A percentile compares a stretch with the other conserved stretches of the same genome.
phyloP scores from a whole-genome alignment of 805 yeast genomes.

The Zygosaccharomyces gambellarensis region DNA sequence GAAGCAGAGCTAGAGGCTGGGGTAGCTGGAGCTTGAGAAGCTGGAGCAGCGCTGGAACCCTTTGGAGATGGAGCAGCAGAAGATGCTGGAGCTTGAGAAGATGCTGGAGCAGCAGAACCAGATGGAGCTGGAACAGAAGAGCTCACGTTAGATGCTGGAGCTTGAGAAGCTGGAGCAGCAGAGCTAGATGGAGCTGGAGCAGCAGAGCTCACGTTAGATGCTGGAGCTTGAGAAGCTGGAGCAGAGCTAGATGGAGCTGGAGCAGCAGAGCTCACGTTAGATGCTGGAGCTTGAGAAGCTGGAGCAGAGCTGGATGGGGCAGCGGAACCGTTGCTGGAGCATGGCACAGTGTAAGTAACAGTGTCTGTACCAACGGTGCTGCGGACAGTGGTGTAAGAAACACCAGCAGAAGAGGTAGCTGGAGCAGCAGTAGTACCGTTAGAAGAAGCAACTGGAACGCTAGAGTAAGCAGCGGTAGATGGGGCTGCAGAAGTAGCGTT shows the following conservation, averaged over 20 bases:
- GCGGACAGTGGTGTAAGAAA: conserved; percentile 20
- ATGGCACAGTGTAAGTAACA: conserved; percentile 24
- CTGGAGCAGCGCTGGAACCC: conserved; percentile 21
- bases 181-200: conserved; percentile 22
- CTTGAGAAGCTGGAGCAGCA: conserved; percentile 23
- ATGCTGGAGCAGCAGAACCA: conserved; percentile 18
- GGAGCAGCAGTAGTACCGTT: conserved; percentile 7
- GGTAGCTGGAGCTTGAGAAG: conserved; percentile 21
- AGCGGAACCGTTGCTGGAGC: conserved; percentile 27
- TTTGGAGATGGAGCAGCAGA: conserved; percentile 20
- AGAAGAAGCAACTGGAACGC: conserved; percentile 12
- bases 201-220: conserved; percentile 17
- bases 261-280: conserved; percentile 20
- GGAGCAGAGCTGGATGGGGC: conserved; percentile 26
- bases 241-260: conserved; percentile 24
- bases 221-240: conserved; percentile 19
- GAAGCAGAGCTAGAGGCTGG: conserved; percentile 27
- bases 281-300: conserved; percentile 12
- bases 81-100: conserved; percentile 26
- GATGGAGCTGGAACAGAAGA: conserved; percentile 9
- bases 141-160: not conserved
- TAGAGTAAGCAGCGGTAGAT: conserved; percentile 19
- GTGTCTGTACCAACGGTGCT: conserved; percentile 29
- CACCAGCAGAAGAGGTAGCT: conserved; percentile 36
- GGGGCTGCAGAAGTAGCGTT: conserved; percentile 17